These are phyloP conservation scores for Kuraishia floccosa DNA, from an alignment of 805 yeast species.

Conservation along the genomic window DNA sequence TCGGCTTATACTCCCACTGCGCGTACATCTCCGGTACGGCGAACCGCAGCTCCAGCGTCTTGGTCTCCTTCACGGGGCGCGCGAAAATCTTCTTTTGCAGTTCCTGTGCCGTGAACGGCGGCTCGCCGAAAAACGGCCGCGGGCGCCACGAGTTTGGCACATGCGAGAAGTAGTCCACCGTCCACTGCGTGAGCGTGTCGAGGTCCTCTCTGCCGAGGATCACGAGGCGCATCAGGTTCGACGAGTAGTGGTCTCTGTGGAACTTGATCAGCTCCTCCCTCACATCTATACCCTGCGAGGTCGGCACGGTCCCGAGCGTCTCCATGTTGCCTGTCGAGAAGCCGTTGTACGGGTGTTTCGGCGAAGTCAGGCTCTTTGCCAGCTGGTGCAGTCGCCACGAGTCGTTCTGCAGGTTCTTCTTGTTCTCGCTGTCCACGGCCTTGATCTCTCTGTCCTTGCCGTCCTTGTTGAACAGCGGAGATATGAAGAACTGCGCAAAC, in stretches of 20 bases:
- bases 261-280: slow-evolving; percentile 74
- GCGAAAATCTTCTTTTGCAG: slow-evolving; percentile 47
- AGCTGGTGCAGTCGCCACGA: slow-evolving; percentile 82
- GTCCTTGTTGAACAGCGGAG: slow-evolving; percentile 61
- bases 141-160: slow-evolving; percentile 42
- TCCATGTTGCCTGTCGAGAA: slow-evolving; percentile 82
- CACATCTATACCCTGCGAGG: slow-evolving; percentile 50
- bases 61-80: slow-evolving; percentile 75
- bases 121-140: slow-evolving; percentile 30
- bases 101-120: slow-evolving; percentile 39
- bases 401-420: slow-evolving; percentile 86
- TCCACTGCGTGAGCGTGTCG: slow-evolving; percentile 64
- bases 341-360: slow-evolving; percentile 72
- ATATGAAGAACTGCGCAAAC: slow-evolving; percentile 84
- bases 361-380: slow-evolving; percentile 63
- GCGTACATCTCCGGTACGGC: slow-evolving; percentile 65
- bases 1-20: slow-evolving; percentile 59
- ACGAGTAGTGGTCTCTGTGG: slow-evolving; percentile 61
- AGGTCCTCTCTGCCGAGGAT: slow-evolving; percentile 74
- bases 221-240: slow-evolving; percentile 83
- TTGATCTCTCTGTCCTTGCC: slow-evolving; percentile 87
- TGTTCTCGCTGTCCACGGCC: slow-evolving; percentile 94
- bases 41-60: slow-evolving; percentile 57
- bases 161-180: slow-evolving; percentile 47
- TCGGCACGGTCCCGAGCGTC: slow-evolving; percentile 65